Base-by-base conservation (phyloP, 2,329 filamentous ascomycete species). In the Chrysosporium queenslandicum region DNA sequence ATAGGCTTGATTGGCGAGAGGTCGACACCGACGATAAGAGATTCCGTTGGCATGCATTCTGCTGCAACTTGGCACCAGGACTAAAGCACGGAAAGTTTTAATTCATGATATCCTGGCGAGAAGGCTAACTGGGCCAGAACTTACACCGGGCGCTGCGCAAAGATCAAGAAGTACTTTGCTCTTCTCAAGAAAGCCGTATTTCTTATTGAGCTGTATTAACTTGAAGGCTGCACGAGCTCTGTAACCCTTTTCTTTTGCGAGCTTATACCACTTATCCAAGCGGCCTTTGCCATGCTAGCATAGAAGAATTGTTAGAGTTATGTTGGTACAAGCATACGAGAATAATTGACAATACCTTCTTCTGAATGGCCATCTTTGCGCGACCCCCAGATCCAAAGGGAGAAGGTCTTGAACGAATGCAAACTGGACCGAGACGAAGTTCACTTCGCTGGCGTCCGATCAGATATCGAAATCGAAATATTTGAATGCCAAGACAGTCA, bases 171-270 rank as follows among this genome's bases (percentile, higher is more conserved):
- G 76, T 63, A 97, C 92, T 75, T 87, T 94, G 72, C 88, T 94
- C 77, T 94, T 91, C 71, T 97, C 89, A 61, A 98, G 76, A 71
- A 98, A 98, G 60, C 88, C 87, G 85, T 94, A 98, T 69, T 96
- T 97, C 74, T 97, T 96, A 75, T 98, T 98, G 63, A 98, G 76
- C 70, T 98, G 91, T 61, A 98, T 91, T 62, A 98, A 74, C 74
- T 98, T 98, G 79, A 97, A 97, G 53, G 92, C 90, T 61, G 92
- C 90, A 78, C 92, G 81, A 56, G 92, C 91, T 64, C 92, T 80
- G 68, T 96, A 98, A 57, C 92, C 92, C 71, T 96, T 97, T 70
- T 98, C 92, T 72, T 98, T 98, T 56, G 92, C 92, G 64, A 97
- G 83, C 68, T 90, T 91, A 74, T 97, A 98, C 87, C 90, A 97